Evolutionary conservation across 495 filamentous ascomycete species (phyloP), one percentile per base, ranked within the genome.

Genomic region (Lasiosphaeriaceae sp.): DNA sequence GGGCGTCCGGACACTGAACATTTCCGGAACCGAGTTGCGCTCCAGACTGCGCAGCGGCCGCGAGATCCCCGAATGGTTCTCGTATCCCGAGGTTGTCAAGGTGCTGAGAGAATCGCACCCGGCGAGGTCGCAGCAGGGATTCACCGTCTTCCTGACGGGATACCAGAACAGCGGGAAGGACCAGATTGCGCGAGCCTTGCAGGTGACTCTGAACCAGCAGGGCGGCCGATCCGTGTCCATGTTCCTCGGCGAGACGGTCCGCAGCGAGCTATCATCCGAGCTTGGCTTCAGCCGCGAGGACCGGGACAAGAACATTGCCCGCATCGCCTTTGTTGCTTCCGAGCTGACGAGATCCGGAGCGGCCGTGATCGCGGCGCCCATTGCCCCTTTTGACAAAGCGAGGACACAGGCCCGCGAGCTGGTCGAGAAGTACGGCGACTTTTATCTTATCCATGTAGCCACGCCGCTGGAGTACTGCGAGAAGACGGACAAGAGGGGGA

Each of bases 11-110:
- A 97, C 95, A 21, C 86, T 97, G 52, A 93, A 98, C 80, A 97
- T 98, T 75, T 94, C 89, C 52, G 94, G 94, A 56, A 96, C 91
- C 24, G 94, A 98, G 76, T 88, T 98, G 63, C 92, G 94, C 61
- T 82, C 85, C 51, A 88, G 94, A 59, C 83, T 98, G 50, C 86
- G 90, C 63, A 92, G 86, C 52, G 94, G 94, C 54, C 86, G 86
- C 59, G 90, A 96, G 60, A 98, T 98, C 67, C 94, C 94, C 55
- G 91, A 95, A 72, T 98, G 94, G 94, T 98, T 98, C 82, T 97
- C 94, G 20, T 98, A 98, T 77, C 92, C 95, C 56, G 95, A 98
- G 78, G 95, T 98, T 60, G 94, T 98, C 74, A 86, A 85, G 72
- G 94, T 97, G 46, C 86, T 98, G 50, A 82, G 94, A 61, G 90